Percentiles rank a stretch among this genome's conserved stretches.
phyloP scores from a whole-genome alignment of 495 filamentous ascomycete species.

The Jackrogersella minutella region DNA sequence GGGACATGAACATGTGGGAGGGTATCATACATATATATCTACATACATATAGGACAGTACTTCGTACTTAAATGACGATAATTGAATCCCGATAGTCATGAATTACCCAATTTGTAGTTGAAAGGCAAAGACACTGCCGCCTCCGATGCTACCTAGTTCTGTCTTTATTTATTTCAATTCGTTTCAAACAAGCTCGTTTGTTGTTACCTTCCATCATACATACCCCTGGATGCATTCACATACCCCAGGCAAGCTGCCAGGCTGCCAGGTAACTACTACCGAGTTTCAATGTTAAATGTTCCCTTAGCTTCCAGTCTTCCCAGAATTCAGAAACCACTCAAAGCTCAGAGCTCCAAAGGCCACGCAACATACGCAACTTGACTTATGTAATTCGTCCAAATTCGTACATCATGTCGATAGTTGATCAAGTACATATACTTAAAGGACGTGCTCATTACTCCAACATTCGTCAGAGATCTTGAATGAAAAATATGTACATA shows the following conservation, averaged over 20 bases:
- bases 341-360: not conserved
- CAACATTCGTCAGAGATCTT: not conserved
- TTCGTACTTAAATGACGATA: constrained; percentile 14
- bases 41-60: not conserved
- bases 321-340: not conserved
- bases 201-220: constrained; percentile 2
- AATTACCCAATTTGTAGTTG: constrained; percentile 16
- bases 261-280: not conserved
- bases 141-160: not conserved
- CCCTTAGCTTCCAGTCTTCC: too few relatives aligned
- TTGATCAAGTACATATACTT: not conserved
- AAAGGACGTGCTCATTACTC: not conserved
- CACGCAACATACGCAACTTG: not conserved
- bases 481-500: not conserved
- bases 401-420: not conserved
- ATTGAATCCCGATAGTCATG: constrained; percentile 22
- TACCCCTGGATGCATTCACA: not conserved
- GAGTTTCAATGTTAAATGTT: not conserved
- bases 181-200: constrained; percentile 2
- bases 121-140: constrained; percentile 13
- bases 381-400: constrained; percentile 3
- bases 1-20: not conserved
- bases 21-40: too few relatives aligned
- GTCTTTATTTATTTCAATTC: constrained; percentile 14
- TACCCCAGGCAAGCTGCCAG: too few relatives aligned